Evolutionary conservation across 2,329 filamentous ascomycete species (phyloP).

Genomic region (Aaosphaeria arxii): DNA sequence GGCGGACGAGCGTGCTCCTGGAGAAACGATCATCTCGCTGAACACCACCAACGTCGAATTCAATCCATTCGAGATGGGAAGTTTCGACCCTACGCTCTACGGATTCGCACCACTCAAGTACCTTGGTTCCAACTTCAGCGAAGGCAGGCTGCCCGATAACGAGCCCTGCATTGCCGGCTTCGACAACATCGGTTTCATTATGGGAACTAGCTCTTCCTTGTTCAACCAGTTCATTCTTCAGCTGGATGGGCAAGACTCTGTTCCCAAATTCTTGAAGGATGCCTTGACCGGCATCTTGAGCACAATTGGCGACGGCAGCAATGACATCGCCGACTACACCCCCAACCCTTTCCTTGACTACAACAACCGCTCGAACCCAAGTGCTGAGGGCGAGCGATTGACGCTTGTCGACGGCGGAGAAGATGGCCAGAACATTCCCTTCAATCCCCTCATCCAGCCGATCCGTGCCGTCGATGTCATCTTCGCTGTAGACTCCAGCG

Average conservation of each 20-base stretch:
- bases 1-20: conserved; percentile 64
- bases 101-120: conserved; percentile 70
- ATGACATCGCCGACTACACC: conserved; percentile 71
- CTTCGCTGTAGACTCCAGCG: conserved; percentile 76
- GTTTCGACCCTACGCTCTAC: conserved; percentile 69
- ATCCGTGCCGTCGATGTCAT: conserved; percentile 72
- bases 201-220: conserved; percentile 80
- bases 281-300: conserved; percentile 54
- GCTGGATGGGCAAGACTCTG: conserved; percentile 53
- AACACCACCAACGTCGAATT: conserved; percentile 78
- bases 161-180: conserved; percentile 71
- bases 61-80: conserved; percentile 76
- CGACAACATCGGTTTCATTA: conserved; percentile 78
- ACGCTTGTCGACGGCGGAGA: conserved; percentile 77
- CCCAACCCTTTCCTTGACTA: conserved; percentile 75
- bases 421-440: conserved; percentile 74
- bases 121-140: conserved; percentile 69
- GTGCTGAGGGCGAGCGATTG: conserved; percentile 53
- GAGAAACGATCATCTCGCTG: conserved; percentile 58
- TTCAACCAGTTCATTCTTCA: conserved; percentile 77
- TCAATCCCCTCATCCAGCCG: conserved; percentile 74
- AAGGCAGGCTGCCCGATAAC: conserved; percentile 55
- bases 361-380: conserved; percentile 58
- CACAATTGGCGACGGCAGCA: conserved; percentile 55
- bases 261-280: conserved; percentile 51